These are phyloP conservation scores for Fonsecaea erecta DNA, from an alignment of 2,329 filamentous ascomycete species.

Conservation along the genomic window DNA sequence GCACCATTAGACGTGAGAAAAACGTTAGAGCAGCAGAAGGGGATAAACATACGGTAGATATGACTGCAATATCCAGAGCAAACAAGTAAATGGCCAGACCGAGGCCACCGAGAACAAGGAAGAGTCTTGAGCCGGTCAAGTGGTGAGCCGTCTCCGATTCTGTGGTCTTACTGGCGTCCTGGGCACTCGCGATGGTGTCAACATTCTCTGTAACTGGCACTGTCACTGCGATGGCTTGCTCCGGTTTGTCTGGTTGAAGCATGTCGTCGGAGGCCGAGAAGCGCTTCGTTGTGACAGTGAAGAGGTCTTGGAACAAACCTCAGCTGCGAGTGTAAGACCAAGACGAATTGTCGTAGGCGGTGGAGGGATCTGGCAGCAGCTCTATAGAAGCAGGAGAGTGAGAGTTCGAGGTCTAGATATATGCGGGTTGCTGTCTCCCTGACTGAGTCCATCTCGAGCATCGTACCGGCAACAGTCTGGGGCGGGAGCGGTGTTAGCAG, in stretches of 20 bases:
- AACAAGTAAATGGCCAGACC: conserved; percentile 55
- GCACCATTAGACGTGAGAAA: not conserved
- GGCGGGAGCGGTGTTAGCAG: not conserved
- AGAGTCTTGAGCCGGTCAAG: conserved; percentile 32
- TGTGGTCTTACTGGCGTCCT: not conserved
- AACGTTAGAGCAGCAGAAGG: not conserved
- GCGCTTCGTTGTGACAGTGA: not conserved
- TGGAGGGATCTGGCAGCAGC: not conserved
- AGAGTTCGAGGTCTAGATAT: not conserved
- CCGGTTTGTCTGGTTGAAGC: not conserved
- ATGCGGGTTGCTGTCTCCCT: not conserved
- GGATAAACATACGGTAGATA: conserved; percentile 41
- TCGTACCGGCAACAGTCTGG: not conserved
- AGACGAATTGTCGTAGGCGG: not conserved
- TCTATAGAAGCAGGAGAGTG: not conserved
- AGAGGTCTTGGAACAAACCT: not conserved
- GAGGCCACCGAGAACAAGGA: conserved; percentile 43
- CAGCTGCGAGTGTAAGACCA: not conserved
- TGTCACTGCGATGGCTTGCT: not conserved
- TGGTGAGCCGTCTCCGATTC: conserved; percentile 15
- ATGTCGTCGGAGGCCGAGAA: conserved; percentile 2
- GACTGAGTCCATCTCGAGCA: not conserved
- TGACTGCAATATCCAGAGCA: conserved; percentile 44
- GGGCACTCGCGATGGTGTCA: conserved; percentile 1
- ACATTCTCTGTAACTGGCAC: not conserved